Evolutionary conservation across 2,329 filamentous ascomycete species (phyloP), one percentile per base, ranked within the genome.

Genomic region (Cladophialophora yegresii): DNA sequence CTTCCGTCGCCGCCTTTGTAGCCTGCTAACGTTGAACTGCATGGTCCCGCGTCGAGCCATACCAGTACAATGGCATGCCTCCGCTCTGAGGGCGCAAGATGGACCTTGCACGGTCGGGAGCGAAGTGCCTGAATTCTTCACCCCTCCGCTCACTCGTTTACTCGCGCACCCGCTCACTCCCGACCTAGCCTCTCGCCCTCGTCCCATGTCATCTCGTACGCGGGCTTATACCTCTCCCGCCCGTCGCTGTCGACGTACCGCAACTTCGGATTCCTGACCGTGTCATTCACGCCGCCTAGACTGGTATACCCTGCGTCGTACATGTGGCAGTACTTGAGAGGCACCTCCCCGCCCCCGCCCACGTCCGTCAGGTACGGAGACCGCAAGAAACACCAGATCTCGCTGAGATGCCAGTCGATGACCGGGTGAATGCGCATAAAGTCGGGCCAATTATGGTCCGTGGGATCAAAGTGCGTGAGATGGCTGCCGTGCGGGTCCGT

Each of bases 401-500:
- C 93, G 10, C 87, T 85, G 77, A 97, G 96, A 76, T 95, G 91
- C 95, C 95, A 99, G 77, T 99, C 95, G 73, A 99, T 93, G 9
- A 99, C 90, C 0, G 95, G 93, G 77, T 99, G 92, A 65, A 98
- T 84, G 64, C 95, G 86, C 88, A 98, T 93, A 73, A 98, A 96
- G 50, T 83, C 80, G 40, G 95, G 95, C 95, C 95, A 99, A 1
- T 89, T 92, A 40, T 84, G 81, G 77, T 98, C 95, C 4, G 95
- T 99, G 57, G 84, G 85, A 74, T 96, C 91, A 74, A 98, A 98
- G 77, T 90, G 87, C 45, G 85, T 89, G 72, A 99, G 77, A 16
- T 83, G 81, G 71, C 87, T 87, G 54, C 93, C 92, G 75, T 98
- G 92, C 6, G 95, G 95, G 77, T 99, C 95, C 3, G 95, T 97